Evolutionary conservation across 2,329 filamentous ascomycete species (phyloP).

Genomic region (Fusarium sp.): DNA sequence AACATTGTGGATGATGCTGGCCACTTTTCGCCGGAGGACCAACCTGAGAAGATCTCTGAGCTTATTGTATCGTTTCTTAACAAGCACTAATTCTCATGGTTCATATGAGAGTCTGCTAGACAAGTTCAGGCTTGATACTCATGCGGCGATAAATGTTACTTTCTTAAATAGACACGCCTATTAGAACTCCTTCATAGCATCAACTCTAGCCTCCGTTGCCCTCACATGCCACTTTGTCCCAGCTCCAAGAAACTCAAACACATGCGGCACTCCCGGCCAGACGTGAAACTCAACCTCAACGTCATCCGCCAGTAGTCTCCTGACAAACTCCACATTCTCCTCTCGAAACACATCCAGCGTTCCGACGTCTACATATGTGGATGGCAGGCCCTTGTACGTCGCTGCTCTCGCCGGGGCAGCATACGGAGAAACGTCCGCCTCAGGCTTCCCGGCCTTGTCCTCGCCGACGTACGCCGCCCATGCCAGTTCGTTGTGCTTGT

Average conservation of each 20-base stretch:
- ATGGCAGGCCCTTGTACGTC: slow-evolving; percentile 19
- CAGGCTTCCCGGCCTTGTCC: slow-evolving; percentile 25
- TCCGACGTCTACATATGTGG: slow-evolving; percentile 34
- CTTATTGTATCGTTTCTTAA: slow-evolving; percentile 23
- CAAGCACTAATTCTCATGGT: neutral
- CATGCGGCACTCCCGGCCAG: slow-evolving; percentile 37
- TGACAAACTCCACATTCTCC: slow-evolving; percentile 32
- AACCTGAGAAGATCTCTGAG: slow-evolving; percentile 35
- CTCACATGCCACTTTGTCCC: slow-evolving; percentile 29
- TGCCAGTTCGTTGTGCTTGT: slow-evolving; percentile 6
- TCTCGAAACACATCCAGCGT: slow-evolving; percentile 35
- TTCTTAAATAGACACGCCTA: neutral
- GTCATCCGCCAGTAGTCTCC: slow-evolving; percentile 30
- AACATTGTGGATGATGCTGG: slow-evolving; percentile 42
- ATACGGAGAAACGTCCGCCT: slow-evolving; percentile 28
- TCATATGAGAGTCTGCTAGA: too few relatives aligned
- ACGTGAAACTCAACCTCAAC: slow-evolving; percentile 40
- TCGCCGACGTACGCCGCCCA: slow-evolving; percentile 38
- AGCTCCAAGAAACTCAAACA: slow-evolving; percentile 27
- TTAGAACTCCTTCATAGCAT: slow-evolving; percentile 27
- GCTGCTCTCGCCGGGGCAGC: slow-evolving; percentile 32
- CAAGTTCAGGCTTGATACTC: too few relatives aligned
- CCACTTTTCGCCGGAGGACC: slow-evolving; percentile 46
- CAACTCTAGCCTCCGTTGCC: slow-evolving; percentile 18
- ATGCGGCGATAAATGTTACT: neutral